Conservation (phyloP, 108 stramenopile species). For the Skeletonema menzelii region DNA sequence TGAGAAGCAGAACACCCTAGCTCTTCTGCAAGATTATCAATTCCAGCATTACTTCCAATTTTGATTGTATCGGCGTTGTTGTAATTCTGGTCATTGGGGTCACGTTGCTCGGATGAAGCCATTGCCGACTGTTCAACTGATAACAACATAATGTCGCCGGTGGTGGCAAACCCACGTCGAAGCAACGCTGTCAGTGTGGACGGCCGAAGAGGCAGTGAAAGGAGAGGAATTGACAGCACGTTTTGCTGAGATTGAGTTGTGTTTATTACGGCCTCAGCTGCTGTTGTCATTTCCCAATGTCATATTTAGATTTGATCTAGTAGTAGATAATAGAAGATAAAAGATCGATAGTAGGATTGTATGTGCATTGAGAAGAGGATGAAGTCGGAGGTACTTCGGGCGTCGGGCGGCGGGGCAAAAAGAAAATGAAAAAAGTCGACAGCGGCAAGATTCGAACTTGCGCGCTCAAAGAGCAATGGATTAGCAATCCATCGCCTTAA, state of each 20-base stretch:
- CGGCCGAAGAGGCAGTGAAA: slow-evolving; percentile 69
- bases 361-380: no score
- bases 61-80: neutral
- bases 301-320: no score
- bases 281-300: neutral
- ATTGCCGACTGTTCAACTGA: slow-evolving; percentile 6
- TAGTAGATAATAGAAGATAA: no score
- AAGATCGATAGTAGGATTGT: no score
- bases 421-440: slow-evolving; percentile 18
- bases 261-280: neutral
- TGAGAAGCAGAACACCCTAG: slow-evolving; percentile 28
- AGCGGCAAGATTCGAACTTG: slow-evolving; percentile 68
- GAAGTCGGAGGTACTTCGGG: no score
- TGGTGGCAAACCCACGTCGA: slow-evolving; percentile 64
- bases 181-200: slow-evolving; percentile 64
- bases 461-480: slow-evolving; percentile 87
- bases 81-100: neutral
- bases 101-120: neutral
- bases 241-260: slow-evolving; percentile 3
- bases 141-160: slow-evolving; percentile 56
- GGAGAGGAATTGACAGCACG: slow-evolving; percentile 42
- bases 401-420: no score
- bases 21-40: slow-evolving; percentile 17
- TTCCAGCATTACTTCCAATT: neutral
- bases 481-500: slow-evolving; percentile 94